Base-by-base conservation (phyloP, 2,329 filamentous ascomycete genomes). In the Didymella lethalis region DNA sequence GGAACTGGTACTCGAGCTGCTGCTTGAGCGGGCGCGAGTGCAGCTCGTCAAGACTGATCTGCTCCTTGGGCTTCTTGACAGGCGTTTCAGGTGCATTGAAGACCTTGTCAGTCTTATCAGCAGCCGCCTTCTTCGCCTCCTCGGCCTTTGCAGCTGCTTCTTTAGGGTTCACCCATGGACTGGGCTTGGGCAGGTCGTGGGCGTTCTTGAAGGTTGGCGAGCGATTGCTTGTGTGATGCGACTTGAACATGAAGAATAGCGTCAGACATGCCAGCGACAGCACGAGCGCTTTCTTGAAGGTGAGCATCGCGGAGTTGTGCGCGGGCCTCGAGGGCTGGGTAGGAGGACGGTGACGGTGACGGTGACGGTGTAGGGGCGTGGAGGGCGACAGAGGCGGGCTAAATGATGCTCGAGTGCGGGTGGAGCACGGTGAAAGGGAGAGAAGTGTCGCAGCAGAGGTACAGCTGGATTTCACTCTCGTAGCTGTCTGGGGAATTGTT, bases 1-100 rank as follows among this genome's bases (percentile, higher is more conserved):
- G 92, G 78, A 95, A 98, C 69, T 96, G 91, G 81, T 96, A 97
- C 51, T 89, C 89, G 57, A 99, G 86, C 80, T 95, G 86, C 64
- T 97, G 81, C 85, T 90, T 83, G 52, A 93, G 84, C 16, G 90
- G 88, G 79, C 91, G 88, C 73, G 84, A 86, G 58, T 88, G 87
- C 73, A 91, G 84, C 76, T 94, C 90, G 53, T 88, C 83, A 66
- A 92, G 79, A 51, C 85, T 80, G 69, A 90, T 85, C 73, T 92
- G 88, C 7, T 81, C 78, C 57, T 77, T 76, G 40, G 71, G 80
- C 75, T 74, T 83, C 71, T 81, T 79, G 28, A 67, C 40, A 25
- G 69, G 66, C 14, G 62, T 62, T 54, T 64, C 76, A 48, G 64
- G 76, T 36, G 55, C 70, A 62, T 68, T 65, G 61, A 74, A 73